phyloP scores from a whole-genome alignment of 2,329 filamentous ascomycete species.

The Diplodia mutila region DNA sequence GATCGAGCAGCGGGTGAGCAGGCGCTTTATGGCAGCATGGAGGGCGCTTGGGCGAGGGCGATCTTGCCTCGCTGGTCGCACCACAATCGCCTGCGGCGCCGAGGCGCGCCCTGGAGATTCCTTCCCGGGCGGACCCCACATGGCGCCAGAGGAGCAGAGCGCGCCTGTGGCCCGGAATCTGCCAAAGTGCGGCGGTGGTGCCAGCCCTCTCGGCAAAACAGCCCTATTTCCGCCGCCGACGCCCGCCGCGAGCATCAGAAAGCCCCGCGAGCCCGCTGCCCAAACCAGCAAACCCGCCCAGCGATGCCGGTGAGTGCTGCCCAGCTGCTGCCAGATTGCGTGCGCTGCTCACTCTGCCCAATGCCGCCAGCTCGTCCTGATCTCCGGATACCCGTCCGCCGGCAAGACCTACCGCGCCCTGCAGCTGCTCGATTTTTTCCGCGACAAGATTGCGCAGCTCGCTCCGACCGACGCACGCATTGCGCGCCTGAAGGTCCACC shows the following conservation, averaged over 20 bases:
- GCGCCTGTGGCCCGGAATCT: constrained; percentile 2
- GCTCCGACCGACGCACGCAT: constrained; percentile 51
- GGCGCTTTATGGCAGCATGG: constrained; percentile 11
- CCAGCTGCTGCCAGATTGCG: neutral
- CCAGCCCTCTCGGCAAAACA: constrained; percentile 10
- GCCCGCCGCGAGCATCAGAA: neutral
- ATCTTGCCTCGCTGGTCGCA: constrained; percentile 16
- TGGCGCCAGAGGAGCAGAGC: neutral
- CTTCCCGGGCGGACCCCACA: constrained; percentile 7
- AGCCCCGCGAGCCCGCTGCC: neutral
- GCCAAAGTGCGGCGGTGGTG: neutral
- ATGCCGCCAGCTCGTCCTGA: constrained; percentile 57
- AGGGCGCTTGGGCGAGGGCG: constrained; percentile 12
- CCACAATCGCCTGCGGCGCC: constrained; percentile 13
- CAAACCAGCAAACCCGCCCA: constrained; percentile 4
- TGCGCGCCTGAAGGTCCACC: constrained; percentile 66
- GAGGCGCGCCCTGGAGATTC: constrained; percentile 11
- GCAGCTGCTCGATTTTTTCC: constrained; percentile 69
- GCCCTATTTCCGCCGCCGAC: constrained; percentile 9
- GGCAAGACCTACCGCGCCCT: constrained; percentile 64
- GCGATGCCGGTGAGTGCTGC: constrained; percentile 28
- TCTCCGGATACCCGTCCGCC: constrained; percentile 66
- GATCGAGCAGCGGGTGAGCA: constrained; percentile 14
- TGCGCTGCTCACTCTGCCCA: neutral
- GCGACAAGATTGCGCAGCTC: constrained; percentile 57